Evolutionary conservation across 768 basidiomycete genomes (phyloP), one percentile per base, ranked within the genome.

Genomic region (Russula vinacea): DNA sequence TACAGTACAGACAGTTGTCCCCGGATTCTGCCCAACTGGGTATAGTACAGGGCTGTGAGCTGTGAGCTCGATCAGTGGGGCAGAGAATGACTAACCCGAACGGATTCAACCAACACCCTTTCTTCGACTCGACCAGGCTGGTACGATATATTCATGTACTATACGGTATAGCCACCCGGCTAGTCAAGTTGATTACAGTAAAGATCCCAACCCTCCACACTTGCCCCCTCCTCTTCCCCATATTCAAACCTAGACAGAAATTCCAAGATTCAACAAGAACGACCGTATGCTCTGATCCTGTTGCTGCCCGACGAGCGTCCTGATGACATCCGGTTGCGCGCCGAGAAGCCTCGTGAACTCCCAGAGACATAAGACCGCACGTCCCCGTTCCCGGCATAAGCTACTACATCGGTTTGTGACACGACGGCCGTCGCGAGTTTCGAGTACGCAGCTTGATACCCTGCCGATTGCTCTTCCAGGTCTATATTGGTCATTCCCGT

Each of bases 371-470:
- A 87, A 52, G 77, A 78, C 52, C 80, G 75, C n/a, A 84, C 82
- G 68, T 88, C 79, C 22, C 74, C 82, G 68, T 88, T 79, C 24
- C 74, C 76, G 2, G 86, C 80, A 70, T 87, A 83, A 13, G 76
- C 81, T 11, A 87, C 83, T 0, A 86, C 86, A 72, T 93, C 91
- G 0, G 72, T 74, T 47, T 80, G 78, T 0, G 74, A 74, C 1
- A 75, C 76, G 68, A 91, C 89, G 1, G 88, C 87, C 1, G 96
- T 91, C 0, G 94, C 95, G 19, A 98, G 81, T 40, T 89, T 84
- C 57, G 94, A 94, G 77, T 95, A 98, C 5, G 93, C 90, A 0
- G 93, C 92, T 71, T 98, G 97, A 75, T 98, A 98, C 1, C 94
- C 92, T 7, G 89, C 88, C 2, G 83, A 82, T 72, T 91, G 89